These are phyloP conservation scores for Salix caprea DNA, from an alignment of 345 rosid genomes.

Conservation along the genomic window DNA sequence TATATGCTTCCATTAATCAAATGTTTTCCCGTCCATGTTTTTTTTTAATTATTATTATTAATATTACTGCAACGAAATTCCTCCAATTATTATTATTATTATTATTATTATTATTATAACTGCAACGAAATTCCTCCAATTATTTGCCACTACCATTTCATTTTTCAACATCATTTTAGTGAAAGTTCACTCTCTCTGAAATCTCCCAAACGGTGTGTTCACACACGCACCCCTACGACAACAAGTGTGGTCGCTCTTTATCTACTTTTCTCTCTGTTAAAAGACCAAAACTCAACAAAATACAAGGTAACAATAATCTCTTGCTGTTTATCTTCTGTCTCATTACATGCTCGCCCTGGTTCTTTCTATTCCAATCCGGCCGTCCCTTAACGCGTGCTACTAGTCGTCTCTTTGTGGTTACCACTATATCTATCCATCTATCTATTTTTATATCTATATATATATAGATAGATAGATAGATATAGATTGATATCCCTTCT, in stretches of 20 bases:
- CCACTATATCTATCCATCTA: conserved; percentile 28
- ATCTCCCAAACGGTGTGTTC: background rate
- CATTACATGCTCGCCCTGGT: background rate
- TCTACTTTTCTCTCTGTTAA: background rate
- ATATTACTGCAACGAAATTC: too few species aligned
- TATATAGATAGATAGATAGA: too few species aligned
- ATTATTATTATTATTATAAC: too few species aligned
- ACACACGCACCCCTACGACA: too few species aligned
- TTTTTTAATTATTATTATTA: too few species aligned
- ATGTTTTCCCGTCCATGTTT: too few species aligned
- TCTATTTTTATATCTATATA: too few species aligned
- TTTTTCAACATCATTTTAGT: background rate
- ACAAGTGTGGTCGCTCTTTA: background rate
- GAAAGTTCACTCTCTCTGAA: background rate
- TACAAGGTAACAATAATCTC: background rate
- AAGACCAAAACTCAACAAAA: background rate
- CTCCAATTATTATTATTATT: too few species aligned
- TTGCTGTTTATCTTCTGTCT: background rate
- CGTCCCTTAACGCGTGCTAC: conserved; percentile 43
- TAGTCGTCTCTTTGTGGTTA: conserved; percentile 32
- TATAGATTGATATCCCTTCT: conserved; percentile 10
- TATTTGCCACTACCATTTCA: background rate
- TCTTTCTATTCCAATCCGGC: conserved; percentile 28
- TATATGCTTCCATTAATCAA: too few species aligned
- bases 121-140: background rate